Evolutionary conservation across 176 grass and related monocot species (phyloP).

Genomic region (Lolium rigidum): DNA sequence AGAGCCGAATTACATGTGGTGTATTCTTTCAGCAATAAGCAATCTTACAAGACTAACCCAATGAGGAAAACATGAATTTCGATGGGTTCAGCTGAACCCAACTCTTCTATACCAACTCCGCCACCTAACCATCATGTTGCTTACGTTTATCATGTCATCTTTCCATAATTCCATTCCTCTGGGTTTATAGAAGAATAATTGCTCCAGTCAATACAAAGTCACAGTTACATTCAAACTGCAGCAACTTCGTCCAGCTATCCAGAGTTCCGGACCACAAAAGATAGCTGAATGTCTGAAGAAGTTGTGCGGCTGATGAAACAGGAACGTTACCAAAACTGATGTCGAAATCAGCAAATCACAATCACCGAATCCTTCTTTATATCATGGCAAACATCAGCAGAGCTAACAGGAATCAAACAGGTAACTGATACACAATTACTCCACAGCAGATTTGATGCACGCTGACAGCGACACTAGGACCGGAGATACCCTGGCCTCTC

Average conservation of each 20-base stretch:
- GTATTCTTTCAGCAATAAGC: too few species aligned
- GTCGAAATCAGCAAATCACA: conserved; percentile 1
- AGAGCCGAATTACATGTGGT: too few species aligned
- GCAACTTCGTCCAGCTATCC: background rate
- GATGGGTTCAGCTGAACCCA: too few species aligned
- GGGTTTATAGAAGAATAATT: background rate
- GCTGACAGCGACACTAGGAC: background rate
- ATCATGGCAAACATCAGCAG: conserved; percentile 10
- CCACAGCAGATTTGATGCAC: background rate
- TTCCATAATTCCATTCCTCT: too few species aligned
- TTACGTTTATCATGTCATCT: too few species aligned
- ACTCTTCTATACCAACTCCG: too few species aligned
- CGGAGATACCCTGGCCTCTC: conserved; percentile 12
- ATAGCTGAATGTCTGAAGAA: background rate
- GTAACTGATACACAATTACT: background rate
- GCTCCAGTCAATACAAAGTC: background rate
- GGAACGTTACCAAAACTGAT: background rate
- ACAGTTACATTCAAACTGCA: background rate
- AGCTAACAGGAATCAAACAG: conserved; percentile 4
- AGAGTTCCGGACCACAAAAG: background rate
- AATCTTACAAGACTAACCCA: too few species aligned
- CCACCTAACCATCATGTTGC: too few species aligned
- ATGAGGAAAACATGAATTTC: too few species aligned
- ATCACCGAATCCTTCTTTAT: background rate
- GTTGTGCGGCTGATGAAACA: background rate